Base-by-base conservation (phyloP, 345 rosid species). In the Salix caprea region DNA sequence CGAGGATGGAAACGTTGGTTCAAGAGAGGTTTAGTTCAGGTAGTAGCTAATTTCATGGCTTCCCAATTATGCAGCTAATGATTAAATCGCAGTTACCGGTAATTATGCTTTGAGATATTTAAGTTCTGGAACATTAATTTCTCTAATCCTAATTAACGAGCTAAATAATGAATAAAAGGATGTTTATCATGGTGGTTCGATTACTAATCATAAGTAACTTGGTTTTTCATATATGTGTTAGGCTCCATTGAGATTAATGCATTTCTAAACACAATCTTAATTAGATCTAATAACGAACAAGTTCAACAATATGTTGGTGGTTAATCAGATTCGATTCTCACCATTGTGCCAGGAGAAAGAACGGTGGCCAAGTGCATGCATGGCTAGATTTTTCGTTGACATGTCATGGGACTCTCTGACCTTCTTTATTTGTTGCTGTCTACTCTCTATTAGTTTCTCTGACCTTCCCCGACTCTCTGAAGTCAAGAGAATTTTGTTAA, bases 111-210 rank as follows among this genome's bases (percentile, higher is more conserved):
- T 26, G 26, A 26, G 1, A 26, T 0, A 26, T 26, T 0, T 26
- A 1, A 1, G 0, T 0, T 26, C 26, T 0, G 26, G 1, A 26
- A 26, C 1, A 1, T 0, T 26, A 1, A 1, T 1, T 1, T 18
- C 6, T 15, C 58, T 9, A 52, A 52, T 6, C 58, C n/a, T 52
- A 52, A 52, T 52, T 21, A 52, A 19, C 58, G n/a, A 52, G 58
- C 18, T 18, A 52, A 8, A 52, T 19, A 52, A 7, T 19, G 23
- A 7, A 52, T 21, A 7, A 7, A 39, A 19, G 23, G 58, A 0
- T n/a, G 23, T 0, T 15, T 19, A 6, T 18, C 2, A 8, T 39
- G 11, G 42, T 39, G 42, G 42, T 10, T 9, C 10, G 42, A 39
- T 39, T 9, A 39, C 42, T 7, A 2, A 2, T 1, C 23, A 18